These are phyloP conservation scores for Coccomyxa sp. DNA, from an alignment of 139 green algal genomes.

Conservation along the genomic window DNA sequence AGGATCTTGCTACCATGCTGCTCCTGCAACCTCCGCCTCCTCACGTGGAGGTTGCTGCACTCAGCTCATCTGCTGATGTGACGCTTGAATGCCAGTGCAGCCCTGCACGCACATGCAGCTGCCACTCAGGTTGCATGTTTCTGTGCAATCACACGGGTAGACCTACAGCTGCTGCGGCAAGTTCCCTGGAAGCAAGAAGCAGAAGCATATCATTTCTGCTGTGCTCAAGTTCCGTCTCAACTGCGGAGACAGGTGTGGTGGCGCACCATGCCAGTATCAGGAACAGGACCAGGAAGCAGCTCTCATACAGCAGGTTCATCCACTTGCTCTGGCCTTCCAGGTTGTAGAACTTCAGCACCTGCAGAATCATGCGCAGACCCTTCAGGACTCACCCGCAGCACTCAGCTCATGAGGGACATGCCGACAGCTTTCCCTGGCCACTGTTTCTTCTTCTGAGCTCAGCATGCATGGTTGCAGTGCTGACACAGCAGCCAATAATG, in stretches of 20 bases:
- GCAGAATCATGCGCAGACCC: background rate
- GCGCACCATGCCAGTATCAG: slow-evolving; percentile 36
- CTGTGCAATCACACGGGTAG: too few relatives aligned
- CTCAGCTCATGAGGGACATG: background rate
- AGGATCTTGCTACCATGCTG: too few relatives aligned
- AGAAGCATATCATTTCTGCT: background rate
- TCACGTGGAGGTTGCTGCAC: too few relatives aligned
- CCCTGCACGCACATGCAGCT: background rate
- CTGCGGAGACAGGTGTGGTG: slow-evolving; percentile 45
- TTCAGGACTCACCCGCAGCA: background rate
- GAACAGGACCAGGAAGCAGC: slow-evolving; percentile 49
- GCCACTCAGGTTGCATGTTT: background rate
- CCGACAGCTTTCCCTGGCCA: background rate
- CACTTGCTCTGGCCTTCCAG: slow-evolving; percentile 52
- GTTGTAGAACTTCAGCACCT: slow-evolving; percentile 51
- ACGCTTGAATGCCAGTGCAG: background rate
- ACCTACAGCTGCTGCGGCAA: background rate
- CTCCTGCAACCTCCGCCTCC: too few relatives aligned
- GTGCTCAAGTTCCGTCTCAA: slow-evolving; percentile 35
- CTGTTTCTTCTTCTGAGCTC: background rate
- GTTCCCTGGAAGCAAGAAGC: background rate
- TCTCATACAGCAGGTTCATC: slow-evolving; percentile 54
- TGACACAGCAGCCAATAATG: background rate
- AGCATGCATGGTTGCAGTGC: too few relatives aligned
- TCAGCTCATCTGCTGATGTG: background rate